Conservation (phyloP, 129 eudicot genomes). For the Helianthus annuus region HanXRQr2.0-SUNRISE NC_035442.2:146780981-146781480, state of each 20-base stretch:
- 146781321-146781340: neutral
- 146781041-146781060: neutral
- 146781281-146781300: constrained; percentile 16
- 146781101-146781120: neutral
- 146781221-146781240: constrained; percentile 95
- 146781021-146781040: neutral
- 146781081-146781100: neutral
- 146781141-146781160: constrained; percentile 33
- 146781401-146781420: too few relatives aligned
- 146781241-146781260: constrained; percentile 95
- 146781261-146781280: constrained; percentile 96
- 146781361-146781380: too few relatives aligned
- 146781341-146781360: neutral
- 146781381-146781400: too few relatives aligned
- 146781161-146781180: constrained; percentile 96
- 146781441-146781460: too few relatives aligned
- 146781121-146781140: constrained; percentile 7
- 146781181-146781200: constrained; percentile 96
- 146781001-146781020: neutral
- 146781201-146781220: constrained; percentile 85
- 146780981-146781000: neutral
- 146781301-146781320: neutral
- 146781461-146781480: too few relatives aligned
- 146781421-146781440: too few relatives aligned
- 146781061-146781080: neutral